Base-by-base conservation (phyloP, 2,329 filamentous ascomycete genomes). In the Thelonectria blattea region DNA sequence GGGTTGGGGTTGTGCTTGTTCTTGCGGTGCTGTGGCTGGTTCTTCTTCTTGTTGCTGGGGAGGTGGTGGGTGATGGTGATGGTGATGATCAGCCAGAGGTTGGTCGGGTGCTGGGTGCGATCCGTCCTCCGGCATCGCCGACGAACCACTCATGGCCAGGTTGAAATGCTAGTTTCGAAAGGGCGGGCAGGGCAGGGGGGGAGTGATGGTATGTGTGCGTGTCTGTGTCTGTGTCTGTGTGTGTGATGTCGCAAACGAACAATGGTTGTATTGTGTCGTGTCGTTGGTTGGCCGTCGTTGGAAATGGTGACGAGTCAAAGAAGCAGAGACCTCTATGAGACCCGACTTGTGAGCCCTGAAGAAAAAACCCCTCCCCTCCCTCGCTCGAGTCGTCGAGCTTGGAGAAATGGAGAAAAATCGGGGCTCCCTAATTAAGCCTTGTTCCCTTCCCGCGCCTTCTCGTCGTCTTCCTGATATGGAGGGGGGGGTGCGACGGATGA, bases 91-190 rank as follows among this genome's bases (percentile, higher is more conserved):
- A 60, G 39, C 58, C 56, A 55, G 56, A 45, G 58, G 51, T 18
- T 61, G 60, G 56, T 45, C 58, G 43, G 56, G 54, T 60, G 60
- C 32, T 48, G 52, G 34, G 52, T 50, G 64, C 61, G 65, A 60
- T 32, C 64, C 58, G 64, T 64, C 47, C 53, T 56, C 53, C 67
- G 68, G 67, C 49, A 65, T 63, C 61, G 61, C 62, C 61, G 68
- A 66, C 58, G 68, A 68, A 69, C 50, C 60, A 67, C 63, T 70
- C 56, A 70, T 70, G 61, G 58, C 61, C 56, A 54, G 20, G 20
- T 48, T 22, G 22, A 24, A 24, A 14, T 30, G 10, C 7, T 48
- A 55, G 46, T 43, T 51, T 42, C 30, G 39, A 47, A 27, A 11
- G 18, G 18, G 18, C 18, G 24, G 20, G 43, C 3, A 6, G 22